These are phyloP conservation scores for Plasmodium gaboni DNA, from an alignment of 169 alveolate species.

Conservation along the genomic window DNA sequence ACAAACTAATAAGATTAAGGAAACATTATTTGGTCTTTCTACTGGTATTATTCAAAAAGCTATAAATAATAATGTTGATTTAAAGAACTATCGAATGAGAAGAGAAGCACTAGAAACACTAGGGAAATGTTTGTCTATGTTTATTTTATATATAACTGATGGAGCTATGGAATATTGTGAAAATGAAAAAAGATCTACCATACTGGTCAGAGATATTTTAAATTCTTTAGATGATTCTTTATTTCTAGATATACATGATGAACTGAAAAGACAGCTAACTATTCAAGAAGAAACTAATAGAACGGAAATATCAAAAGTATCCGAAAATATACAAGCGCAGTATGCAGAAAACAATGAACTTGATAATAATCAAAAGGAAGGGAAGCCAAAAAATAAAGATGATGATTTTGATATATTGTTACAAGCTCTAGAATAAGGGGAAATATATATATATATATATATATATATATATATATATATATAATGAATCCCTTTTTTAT, in stretches of 20 bases:
- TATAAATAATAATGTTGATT: constrained; percentile 33
- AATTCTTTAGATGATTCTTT: constrained; percentile 55
- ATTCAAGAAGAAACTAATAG: constrained; percentile 55
- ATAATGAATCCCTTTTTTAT: too few species aligned
- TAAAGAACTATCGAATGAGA: constrained; percentile 34
- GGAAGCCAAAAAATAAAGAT: constrained; percentile 8
- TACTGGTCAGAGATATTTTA: constrained; percentile 47
- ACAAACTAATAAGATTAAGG: constrained; percentile 31
- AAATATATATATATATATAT: neutral
- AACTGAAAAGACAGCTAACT: constrained; percentile 28
- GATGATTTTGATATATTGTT: constrained; percentile 62
- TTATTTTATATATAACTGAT: constrained; percentile 68
- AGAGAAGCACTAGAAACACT: constrained; percentile 59
- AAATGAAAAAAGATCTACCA: constrained; percentile 49
- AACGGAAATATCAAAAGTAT: constrained; percentile 16
- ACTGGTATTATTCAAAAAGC: constrained; percentile 28
- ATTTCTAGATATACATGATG: constrained; percentile 61
- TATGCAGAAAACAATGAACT: neutral
- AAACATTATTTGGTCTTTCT: constrained; percentile 55
- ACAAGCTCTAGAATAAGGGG: constrained; percentile 45
- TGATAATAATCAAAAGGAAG: neutral
- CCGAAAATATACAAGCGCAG: neutral
- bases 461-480: neutral
- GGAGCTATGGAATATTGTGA: constrained; percentile 67
- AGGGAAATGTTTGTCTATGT: constrained; percentile 51